These are phyloP conservation scores for Starmerella riodocensis DNA, from an alignment of 805 yeast genomes.

Conservation along the genomic window DNA sequence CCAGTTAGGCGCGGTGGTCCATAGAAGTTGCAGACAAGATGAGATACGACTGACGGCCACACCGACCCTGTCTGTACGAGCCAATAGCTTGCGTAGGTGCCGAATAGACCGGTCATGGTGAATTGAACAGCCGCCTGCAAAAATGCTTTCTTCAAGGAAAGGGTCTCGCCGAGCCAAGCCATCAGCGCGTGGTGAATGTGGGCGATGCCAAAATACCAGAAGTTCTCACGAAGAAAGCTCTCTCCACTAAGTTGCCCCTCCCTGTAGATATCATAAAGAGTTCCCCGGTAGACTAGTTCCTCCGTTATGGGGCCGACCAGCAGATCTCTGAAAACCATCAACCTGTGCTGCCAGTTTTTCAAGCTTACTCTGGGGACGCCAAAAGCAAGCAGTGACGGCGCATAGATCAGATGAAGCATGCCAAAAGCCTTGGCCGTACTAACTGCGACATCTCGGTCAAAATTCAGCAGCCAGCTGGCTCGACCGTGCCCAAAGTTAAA, in stretches of 20 bases:
- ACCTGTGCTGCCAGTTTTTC: not conserved
- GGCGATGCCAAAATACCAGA: conserved; percentile 60
- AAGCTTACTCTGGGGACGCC: conserved; percentile 5
- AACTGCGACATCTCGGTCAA: not conserved
- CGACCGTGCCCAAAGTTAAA: conserved; percentile 1
- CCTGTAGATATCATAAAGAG: conserved; percentile 26
- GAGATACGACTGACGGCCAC: conserved; percentile 47
- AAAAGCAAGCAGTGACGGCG: conserved; percentile 3
- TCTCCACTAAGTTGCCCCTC: conserved; percentile 20
- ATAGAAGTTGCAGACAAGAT: conserved; percentile 53
- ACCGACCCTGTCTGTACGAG: conserved; percentile 41
- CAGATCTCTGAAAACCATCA: conserved; percentile 39
- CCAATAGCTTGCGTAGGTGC: conserved; percentile 46
- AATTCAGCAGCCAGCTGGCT: conserved; percentile 6
- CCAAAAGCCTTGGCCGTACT: not conserved
- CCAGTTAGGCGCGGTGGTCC: conserved; percentile 42
- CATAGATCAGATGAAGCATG: conserved; percentile 8
- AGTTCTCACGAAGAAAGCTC: conserved; percentile 34
- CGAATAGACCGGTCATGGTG: conserved; percentile 56
- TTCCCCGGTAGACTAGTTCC: conserved; percentile 54
- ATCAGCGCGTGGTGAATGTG: conserved; percentile 65
- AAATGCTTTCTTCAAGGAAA: conserved; percentile 17
- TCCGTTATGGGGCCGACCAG: conserved; percentile 67
- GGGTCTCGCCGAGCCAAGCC: conserved; percentile 25
- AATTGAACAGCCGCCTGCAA: conserved; percentile 37